A percentile compares a stretch with the other conserved stretches of the same genome.
These are phyloP conservation scores for Penicillium salamii DNA, from an alignment of 495 filamentous ascomycete species.

Conservation along the genomic window DNA sequence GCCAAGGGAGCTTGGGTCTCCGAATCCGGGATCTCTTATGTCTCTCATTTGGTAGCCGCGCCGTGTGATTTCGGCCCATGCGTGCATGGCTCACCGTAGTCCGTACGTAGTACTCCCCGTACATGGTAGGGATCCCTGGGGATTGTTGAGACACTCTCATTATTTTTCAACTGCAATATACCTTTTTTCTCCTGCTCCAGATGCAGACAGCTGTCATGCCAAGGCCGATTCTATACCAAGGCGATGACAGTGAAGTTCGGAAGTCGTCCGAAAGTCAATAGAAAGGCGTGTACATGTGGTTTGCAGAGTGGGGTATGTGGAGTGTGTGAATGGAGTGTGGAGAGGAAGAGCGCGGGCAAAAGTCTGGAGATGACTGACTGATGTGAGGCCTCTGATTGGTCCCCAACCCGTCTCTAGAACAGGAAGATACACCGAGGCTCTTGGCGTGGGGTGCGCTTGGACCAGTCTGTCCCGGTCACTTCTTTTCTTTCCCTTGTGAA, in stretches of 20 bases:
- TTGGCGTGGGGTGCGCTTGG: constrained; percentile 12
- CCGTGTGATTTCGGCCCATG: constrained; percentile 3
- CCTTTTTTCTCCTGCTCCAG: background rate
- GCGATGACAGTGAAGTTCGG: background rate
- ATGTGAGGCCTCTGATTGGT: constrained; percentile 7
- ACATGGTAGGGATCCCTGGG: no score
- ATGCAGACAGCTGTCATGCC: no score
- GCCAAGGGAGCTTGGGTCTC: constrained; percentile 30
- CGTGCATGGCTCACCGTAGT: no score
- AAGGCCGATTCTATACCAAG: no score
- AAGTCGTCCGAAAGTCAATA: background rate
- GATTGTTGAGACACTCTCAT: no score
- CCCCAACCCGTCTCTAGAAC: background rate
- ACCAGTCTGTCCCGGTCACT: background rate
- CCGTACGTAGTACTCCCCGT: no score
- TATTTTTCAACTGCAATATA: no score
- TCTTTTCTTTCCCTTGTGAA: no score
- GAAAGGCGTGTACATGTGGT: background rate
- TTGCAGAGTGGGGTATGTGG: background rate
- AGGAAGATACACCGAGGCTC: background rate
- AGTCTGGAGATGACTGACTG: background rate
- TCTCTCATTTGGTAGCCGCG: constrained; percentile 17
- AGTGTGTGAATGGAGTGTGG: background rate
- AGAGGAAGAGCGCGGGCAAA: no score
- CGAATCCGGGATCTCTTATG: background rate